Conservation (phyloP, 1,284 basidiomycete genomes). For the Cutaneotrichosporon cutaneum region DNA sequence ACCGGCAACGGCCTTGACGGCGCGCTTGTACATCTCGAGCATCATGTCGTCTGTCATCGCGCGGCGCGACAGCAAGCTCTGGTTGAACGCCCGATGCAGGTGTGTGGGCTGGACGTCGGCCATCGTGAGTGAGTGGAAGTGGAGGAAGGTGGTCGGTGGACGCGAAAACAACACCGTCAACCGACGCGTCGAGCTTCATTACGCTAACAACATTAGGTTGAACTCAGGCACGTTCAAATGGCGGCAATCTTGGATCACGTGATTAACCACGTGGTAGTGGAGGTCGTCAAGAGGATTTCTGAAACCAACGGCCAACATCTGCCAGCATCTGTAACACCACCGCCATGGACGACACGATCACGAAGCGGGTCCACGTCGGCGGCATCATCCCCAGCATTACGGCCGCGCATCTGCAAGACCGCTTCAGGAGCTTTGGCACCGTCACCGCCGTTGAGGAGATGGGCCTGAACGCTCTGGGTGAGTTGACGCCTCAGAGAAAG, state of each 20-base stretch:
- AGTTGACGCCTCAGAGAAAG: slow-evolving; percentile 10
- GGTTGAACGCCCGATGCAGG: slow-evolving; percentile 47
- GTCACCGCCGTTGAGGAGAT: slow-evolving; percentile 45
- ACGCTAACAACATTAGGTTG: neutral
- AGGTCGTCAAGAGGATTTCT: slow-evolving; percentile 14
- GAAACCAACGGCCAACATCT: neutral
- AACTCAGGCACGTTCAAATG: neutral
- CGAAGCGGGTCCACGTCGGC: slow-evolving; percentile 47
- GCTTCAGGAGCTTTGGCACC: slow-evolving; percentile 48
- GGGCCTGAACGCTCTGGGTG: slow-evolving; percentile 46
- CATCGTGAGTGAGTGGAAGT: neutral
- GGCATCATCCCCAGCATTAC: slow-evolving; percentile 50
- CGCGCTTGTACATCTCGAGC: slow-evolving; percentile 46
- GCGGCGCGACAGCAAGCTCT: slow-evolving; percentile 44
- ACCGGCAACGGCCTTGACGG: slow-evolving; percentile 34
- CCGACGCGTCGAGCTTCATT: neutral
- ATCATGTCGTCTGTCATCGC: slow-evolving; percentile 38
- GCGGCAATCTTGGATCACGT: slow-evolving; percentile 1
- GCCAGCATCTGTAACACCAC: neutral
- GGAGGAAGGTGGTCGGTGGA: neutral
- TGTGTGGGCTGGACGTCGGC: slow-evolving; percentile 30
- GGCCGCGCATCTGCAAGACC: slow-evolving; percentile 43
- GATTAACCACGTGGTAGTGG: neutral
- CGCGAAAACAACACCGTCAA: slow-evolving; percentile 3
- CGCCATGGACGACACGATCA: slow-evolving; percentile 28